These are phyloP conservation scores for Plasmodium gonderi DNA, from an alignment of 169 alveolate species.

Conservation along the genomic window DNA sequence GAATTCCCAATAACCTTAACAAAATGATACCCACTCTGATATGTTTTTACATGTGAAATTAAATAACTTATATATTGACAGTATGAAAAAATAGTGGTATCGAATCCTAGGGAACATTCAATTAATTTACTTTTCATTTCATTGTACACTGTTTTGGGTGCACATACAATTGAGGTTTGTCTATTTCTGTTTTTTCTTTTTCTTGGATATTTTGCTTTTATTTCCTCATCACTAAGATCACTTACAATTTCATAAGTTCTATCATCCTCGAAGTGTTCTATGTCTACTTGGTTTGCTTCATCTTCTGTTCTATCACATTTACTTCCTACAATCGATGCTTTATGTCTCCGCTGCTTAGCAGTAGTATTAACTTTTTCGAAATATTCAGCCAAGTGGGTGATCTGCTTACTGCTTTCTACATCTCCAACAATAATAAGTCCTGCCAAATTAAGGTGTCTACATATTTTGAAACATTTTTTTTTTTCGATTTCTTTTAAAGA, in stretches of 20 bases:
- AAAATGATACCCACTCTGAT: conserved; percentile 92
- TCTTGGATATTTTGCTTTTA: conserved; percentile 29
- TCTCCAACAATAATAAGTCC: conserved; percentile 98
- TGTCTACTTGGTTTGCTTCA: too few species aligned
- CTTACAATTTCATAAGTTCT: conserved; percentile 29
- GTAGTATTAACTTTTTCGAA: conserved; percentile 79
- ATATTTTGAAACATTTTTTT: conserved; percentile 78
- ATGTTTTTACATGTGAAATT: conserved; percentile 87
- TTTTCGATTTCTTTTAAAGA: conserved; percentile 91
- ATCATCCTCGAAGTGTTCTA: too few species aligned
- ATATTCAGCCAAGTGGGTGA: conserved; percentile 95
- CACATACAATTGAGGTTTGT: conserved; percentile 90
- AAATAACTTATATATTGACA: conserved; percentile 93
- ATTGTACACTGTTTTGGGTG: conserved; percentile 96
- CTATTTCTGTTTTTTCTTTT: conserved; percentile 59
- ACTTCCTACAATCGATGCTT: not conserved
- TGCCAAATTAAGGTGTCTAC: conserved; percentile 90
- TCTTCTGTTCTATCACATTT: not conserved
- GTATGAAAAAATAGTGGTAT: conserved; percentile 95
- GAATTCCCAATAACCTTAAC: conserved; percentile 95
- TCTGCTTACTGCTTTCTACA: conserved; percentile 95
- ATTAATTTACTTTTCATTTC: conserved; percentile 93
- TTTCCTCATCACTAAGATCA: conserved; percentile 54
- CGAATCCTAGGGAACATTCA: conserved; percentile 96
- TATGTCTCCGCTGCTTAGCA: not conserved